phyloP scores from a whole-genome alignment of 2,329 filamentous ascomycete genomes.

The Fragosphaeria purpurea region DNA sequence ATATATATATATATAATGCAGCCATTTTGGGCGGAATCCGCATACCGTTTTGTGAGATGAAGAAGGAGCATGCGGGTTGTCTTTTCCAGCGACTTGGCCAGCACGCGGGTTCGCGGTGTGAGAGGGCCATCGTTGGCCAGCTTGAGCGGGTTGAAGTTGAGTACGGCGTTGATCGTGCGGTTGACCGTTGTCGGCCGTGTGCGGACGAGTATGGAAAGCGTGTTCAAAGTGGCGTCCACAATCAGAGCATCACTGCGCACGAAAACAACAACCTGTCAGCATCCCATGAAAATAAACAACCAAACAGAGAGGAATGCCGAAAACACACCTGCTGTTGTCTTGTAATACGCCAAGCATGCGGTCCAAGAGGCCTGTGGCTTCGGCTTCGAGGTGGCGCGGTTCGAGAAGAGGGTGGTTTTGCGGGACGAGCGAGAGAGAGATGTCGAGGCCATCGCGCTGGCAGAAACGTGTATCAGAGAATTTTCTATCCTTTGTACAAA shows the following conservation, averaged over 20 bases:
- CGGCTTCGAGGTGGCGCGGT: constrained; percentile 75
- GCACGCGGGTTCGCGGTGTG: constrained; percentile 68
- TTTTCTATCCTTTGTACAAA: too few relatives aligned
- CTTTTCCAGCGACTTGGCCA: constrained; percentile 89
- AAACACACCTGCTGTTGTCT: constrained; percentile 67
- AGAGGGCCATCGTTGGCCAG: constrained; percentile 57
- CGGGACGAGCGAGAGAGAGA: constrained; percentile 78
- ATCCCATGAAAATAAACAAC: background rate
- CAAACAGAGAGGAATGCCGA: constrained; percentile 3
- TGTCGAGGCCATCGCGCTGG: constrained; percentile 65
- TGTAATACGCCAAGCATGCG: constrained; percentile 77
- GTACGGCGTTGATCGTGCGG: constrained; percentile 74
- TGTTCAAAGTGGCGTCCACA: constrained; percentile 86
- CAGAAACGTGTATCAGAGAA: too few relatives aligned
- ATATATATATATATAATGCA: too few relatives aligned
- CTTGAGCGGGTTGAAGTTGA: constrained; percentile 87
- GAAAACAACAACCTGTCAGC: background rate
- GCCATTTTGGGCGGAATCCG: constrained; percentile 12
- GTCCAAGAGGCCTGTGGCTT: constrained; percentile 83
- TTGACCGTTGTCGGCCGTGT: constrained; percentile 70
- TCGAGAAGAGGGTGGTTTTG: constrained; percentile 73
- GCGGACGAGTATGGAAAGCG: constrained; percentile 71
- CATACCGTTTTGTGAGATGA: constrained; percentile 67
- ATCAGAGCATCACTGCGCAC: constrained; percentile 66
- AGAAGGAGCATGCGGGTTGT: constrained; percentile 76